Conservation (phyloP, 371 early-diverging fungal genomes). For the Nematocida sp. region DNA sequence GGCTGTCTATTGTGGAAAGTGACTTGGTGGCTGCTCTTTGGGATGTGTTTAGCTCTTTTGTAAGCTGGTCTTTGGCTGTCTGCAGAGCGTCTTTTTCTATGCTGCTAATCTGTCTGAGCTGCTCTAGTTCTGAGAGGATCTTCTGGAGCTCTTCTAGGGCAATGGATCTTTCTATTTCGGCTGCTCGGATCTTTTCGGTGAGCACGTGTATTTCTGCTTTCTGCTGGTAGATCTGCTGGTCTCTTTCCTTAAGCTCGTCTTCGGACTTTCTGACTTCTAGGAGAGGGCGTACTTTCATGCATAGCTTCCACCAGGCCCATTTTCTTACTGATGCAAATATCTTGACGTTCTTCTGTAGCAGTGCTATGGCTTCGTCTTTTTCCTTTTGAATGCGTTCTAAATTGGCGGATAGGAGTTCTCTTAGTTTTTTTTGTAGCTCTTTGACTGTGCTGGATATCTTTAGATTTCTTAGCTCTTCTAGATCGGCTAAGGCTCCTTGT, state of each 20-base stretch:
- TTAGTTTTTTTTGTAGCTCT: constrained; percentile 73
- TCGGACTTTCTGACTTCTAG: constrained; percentile 75
- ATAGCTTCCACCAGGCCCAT: constrained; percentile 68
- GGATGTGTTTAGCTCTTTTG: constrained; percentile 13
- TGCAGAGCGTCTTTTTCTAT: constrained; percentile 10
- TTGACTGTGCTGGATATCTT: constrained; percentile 66
- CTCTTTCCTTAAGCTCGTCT: constrained; percentile 69
- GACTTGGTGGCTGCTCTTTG: constrained; percentile 24
- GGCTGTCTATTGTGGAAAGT: constrained; percentile 64
- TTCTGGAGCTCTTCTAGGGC: constrained; percentile 75
- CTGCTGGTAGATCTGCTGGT: constrained; percentile 78
- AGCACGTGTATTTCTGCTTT: constrained; percentile 78
- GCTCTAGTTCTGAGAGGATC: constrained; percentile 10
- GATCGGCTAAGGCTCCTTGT: constrained; percentile 83
- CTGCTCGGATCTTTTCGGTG: constrained; percentile 66
- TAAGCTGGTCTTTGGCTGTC: constrained; percentile 13
- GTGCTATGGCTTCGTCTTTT: constrained; percentile 21
- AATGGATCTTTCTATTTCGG: constrained; percentile 71
- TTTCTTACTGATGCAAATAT: constrained; percentile 48
- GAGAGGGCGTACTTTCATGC: constrained; percentile 88
- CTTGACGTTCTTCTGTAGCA: constrained; percentile 58
- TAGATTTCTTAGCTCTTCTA: constrained; percentile 83
- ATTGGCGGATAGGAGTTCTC: constrained; percentile 74
- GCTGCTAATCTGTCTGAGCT: not conserved
- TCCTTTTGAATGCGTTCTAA: constrained; percentile 12